Evolutionary conservation across 2,329 filamentous ascomycete genomes (phyloP).

Genomic region (Lachnellula subtilissima): DNA sequence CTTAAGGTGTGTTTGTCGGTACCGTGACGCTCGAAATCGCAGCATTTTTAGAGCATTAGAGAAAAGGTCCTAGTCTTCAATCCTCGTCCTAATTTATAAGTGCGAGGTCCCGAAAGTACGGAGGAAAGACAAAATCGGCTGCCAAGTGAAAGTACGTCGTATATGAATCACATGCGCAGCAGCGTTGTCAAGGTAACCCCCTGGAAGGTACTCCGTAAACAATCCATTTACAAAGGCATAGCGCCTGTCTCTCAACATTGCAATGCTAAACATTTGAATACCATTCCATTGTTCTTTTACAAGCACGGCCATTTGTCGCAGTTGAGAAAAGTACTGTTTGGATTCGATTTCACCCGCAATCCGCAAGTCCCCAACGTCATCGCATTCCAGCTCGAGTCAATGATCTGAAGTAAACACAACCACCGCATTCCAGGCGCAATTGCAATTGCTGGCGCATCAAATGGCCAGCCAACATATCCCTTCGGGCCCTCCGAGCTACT

Average conservation of each 20-base stretch:
- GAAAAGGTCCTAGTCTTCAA: no score
- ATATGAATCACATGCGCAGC: no score
- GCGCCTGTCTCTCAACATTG: neutral
- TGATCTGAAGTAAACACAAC: slow-evolving; percentile 17
- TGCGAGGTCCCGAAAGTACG: no score
- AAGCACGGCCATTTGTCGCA: neutral
- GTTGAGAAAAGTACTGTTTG: neutral
- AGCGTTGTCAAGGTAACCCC: no score
- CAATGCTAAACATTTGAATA: neutral
- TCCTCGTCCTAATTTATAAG: accelerated
- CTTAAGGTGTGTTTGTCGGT: no score
- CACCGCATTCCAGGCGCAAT: slow-evolving; percentile 10
- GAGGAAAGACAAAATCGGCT: no score
- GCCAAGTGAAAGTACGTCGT: no score
- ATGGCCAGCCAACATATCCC: slow-evolving; percentile 43
- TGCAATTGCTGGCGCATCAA: neutral
- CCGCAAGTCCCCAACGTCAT: neutral
- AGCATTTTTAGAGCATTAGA: no score
- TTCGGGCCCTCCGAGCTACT: slow-evolving; percentile 52
- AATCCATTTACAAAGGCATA: neutral
- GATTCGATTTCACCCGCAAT: neutral
- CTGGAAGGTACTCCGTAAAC: neutral
- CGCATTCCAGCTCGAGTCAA: neutral
- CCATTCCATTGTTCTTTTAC: neutral
- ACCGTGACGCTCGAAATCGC: no score